Evolutionary conservation across 768 basidiomycete genomes (phyloP), one percentile per base, ranked within the genome.

Genomic region (Coprinopsis cinerea): DNA sequence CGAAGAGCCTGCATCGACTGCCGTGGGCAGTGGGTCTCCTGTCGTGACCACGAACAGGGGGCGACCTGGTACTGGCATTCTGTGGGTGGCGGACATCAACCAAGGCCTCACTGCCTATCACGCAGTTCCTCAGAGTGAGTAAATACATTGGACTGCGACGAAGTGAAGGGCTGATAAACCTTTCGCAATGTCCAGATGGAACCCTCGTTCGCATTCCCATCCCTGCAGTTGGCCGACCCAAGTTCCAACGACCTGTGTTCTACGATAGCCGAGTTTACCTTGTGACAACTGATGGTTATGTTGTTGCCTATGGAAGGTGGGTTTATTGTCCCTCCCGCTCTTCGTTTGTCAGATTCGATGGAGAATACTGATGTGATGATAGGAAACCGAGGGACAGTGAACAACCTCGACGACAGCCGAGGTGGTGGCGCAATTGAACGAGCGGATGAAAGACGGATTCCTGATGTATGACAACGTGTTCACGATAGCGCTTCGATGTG

Each of bases 231-330:
- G 44, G 44, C 6, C 6, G 44, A 20, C 44, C 44, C 18, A 45
- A 45, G 20, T 45, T 45, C 44, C 44, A 45, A 20, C 6, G 44
- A 30, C 44, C 44, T 7, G 44, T 45, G 13, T 45, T 45, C 44
- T 30, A 45, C 28, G 27, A 45, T 32, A 45, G 20, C 11, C 25
- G 4, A 11, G 18, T 45, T 17, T 32, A 45, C 20, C 7, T 45
- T 13, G 44, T 32, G 14, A 45, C 44, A 4, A 45, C 44, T 20
- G 44, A 45, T 45, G 44, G 44, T 4, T 45, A 28, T 45, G 44
- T 45, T 18, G 44, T 45, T 45, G 25, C 44, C 5, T 45, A 45
- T 30, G 44, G 44, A 32, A 13, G 32, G 44, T 45, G 11, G 13
- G 44, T 45, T n/a, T 7, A 20, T 30, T 17, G 10, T 17, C 18